Evolutionary conservation across 2,329 filamentous ascomycete genomes (phyloP), one percentile per base, ranked within the genome.

Genomic region (Neonectria sp.): DNA sequence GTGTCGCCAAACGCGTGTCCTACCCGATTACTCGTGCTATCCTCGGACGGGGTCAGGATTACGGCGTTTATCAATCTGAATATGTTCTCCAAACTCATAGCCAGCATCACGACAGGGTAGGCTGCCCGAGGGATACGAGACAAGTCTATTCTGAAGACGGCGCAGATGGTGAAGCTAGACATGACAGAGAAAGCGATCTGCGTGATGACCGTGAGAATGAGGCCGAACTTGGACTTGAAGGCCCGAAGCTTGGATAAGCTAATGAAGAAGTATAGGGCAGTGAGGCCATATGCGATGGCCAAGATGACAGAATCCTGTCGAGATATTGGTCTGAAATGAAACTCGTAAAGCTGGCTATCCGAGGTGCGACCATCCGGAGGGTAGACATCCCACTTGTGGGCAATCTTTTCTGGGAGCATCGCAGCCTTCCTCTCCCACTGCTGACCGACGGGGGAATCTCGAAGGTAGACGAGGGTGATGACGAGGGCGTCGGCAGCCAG

Each of bases 81-180:
- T 69, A 93, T 92, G 73, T 95, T 95, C 74, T 95, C 93, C 35
- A 95, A 82, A 56, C 93, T 94, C 81, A 94, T 91, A 45, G 91
- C 88, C 45, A 95, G 85, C 9, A 95, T 88, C n/a, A 94, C 91
- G 11, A 94, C 86, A 0, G 93, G 93, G 76, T 95, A 95, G 40
- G 90, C 90, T 59, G 91, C 91, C 67, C 90, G 86, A 3, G 93
- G 93, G 56, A 95, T 92, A 70, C 89, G 90, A 11, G 92, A 93
- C 17, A 95, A 82, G 74, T 95, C 92, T 74, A 95, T 88, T 68
- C 92, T 91, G 69, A 94, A 86, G 52, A 94, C 86, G 37, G 92
- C 92, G 76, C 93, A 95, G 43, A 95, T 85, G 0, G 93, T 94
- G 75, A 95, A 93, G 79, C 92, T 95, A 4, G 92, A 93, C 80